Base-by-base conservation (phyloP, 2,329 filamentous ascomycete genomes). In the Peltaster fructicola region DNA sequence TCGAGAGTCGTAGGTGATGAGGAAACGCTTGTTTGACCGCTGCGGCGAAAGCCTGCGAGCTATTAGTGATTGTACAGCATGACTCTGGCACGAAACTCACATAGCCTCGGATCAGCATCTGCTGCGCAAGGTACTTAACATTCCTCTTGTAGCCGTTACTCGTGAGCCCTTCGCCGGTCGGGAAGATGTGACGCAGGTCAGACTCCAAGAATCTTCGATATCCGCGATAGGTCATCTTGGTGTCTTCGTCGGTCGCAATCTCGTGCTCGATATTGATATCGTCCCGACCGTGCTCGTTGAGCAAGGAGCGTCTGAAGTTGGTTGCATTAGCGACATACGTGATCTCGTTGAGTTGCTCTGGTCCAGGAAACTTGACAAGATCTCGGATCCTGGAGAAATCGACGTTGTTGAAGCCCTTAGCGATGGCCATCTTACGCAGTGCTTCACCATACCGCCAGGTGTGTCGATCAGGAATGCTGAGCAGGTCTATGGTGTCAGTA, bases 91-190 rank as follows among this genome's bases (percentile, higher is more conserved):
- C 20, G 3, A 8, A 12, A 32, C 32, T 15, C 21, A 34, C 33
- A 29, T 35, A 28, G 20, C 33, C 33, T 31, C 33, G 25, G 13
- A 30, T 30, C 12, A 35, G 16, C 33, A 33, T 35, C 16, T 35
- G 30, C 19, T 35, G 29, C 8, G 33, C 33, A 14, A 35, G 15
- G 14, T 30, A 35, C 11, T 33, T 28, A 14, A 33, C 20, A 4
- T 28, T 26, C 19, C 24, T 30, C 22, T 35, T 33, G 25, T 24
- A 33, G 9, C 26, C 17, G 10, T 24, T 24, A 23, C 31, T 33
- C 17, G 33, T 24, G 11, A 27, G 25, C 8, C 18, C 15, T 2
- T 23, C 13, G 14, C 33, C 27, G 8, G 31, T 10, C 3, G 33
- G 33, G 20, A 28, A 33, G 6, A 35, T 24, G 13, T 35, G 17